Conservation (phyloP, 2,329 filamentous ascomycete genomes). For the Ascochyta viciae-villosae region DNA sequence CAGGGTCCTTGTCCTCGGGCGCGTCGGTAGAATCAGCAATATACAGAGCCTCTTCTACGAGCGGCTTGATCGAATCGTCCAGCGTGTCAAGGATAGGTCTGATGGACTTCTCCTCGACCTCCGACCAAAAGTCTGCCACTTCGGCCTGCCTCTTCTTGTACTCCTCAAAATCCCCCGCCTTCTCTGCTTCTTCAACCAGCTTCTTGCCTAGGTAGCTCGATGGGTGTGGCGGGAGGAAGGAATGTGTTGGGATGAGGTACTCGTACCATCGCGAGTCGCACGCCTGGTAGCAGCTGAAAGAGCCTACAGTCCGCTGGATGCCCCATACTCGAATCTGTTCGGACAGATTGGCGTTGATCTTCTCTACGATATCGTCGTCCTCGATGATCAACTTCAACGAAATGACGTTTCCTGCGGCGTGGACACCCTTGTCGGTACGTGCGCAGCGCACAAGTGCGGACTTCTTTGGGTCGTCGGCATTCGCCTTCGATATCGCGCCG, state of each 20-base stretch:
- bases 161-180: conserved; percentile 73
- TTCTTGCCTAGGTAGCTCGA: conserved; percentile 84
- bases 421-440: conserved; percentile 95
- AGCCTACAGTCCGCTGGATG: conserved; percentile 84
- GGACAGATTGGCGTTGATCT: conserved; percentile 86
- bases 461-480: conserved; percentile 96
- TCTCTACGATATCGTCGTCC: conserved; percentile 83
- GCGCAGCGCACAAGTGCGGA: conserved; percentile 93
- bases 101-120: conserved; percentile 81
- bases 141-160: conserved; percentile 76
- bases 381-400: conserved; percentile 96
- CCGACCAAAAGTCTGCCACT: conserved; percentile 80
- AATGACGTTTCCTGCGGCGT: conserved; percentile 94
- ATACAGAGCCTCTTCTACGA: conserved; percentile 68
- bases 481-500: conserved; percentile 93
- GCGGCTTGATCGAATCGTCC: conserved; percentile 67
- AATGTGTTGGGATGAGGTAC: conserved; percentile 93
- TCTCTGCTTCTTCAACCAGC: conserved; percentile 77
- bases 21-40: conserved; percentile 45
- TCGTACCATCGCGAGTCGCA: conserved; percentile 98
- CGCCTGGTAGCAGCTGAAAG: conserved; percentile 92
- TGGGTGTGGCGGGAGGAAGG: conserved; percentile 89
- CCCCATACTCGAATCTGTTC: conserved; percentile 96
- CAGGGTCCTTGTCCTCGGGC: conserved; percentile 36
- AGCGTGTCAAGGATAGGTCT: conserved; percentile 69